phyloP scores from a whole-genome alignment of 1,284 basidiomycete species.

The Pseudozyma sp. region DNA sequence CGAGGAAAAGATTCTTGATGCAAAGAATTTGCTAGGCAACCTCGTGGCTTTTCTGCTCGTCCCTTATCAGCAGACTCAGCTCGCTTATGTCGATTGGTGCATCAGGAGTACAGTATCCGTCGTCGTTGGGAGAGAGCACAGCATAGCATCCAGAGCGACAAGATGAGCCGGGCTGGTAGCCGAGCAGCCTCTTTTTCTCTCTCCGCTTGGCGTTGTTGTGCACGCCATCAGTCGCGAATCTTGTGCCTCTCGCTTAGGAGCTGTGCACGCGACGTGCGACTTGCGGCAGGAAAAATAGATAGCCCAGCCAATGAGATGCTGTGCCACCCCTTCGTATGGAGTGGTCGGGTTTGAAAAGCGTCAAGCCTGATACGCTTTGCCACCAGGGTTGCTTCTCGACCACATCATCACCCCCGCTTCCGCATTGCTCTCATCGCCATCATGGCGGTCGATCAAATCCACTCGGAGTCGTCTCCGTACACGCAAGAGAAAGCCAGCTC shows the following conservation, averaged over 20 bases:
- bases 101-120: no score
- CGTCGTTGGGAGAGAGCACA: no score
- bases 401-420: not conserved
- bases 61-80: no score
- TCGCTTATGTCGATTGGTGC: no score
- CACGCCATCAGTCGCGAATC: slow-evolving; percentile 1
- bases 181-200: not conserved
- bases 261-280: slow-evolving; percentile 3
- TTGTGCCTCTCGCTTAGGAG: not conserved
- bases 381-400: not conserved
- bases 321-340: no score
- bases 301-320: not conserved
- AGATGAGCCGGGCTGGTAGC: not conserved
- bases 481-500: slow-evolving; percentile 27
- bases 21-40: no score
- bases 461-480: slow-evolving; percentile 14
- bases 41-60: no score
- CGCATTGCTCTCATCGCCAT: not conserved
- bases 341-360: no score
- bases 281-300: not conserved
- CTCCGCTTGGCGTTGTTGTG: not conserved
- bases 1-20: no score
- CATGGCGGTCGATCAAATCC: slow-evolving; percentile 24
- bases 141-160: no score
- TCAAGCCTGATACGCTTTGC: no score